Base-by-base conservation (phyloP, 257 asterid genomes). In the Knoxia roxburghii region DNA sequence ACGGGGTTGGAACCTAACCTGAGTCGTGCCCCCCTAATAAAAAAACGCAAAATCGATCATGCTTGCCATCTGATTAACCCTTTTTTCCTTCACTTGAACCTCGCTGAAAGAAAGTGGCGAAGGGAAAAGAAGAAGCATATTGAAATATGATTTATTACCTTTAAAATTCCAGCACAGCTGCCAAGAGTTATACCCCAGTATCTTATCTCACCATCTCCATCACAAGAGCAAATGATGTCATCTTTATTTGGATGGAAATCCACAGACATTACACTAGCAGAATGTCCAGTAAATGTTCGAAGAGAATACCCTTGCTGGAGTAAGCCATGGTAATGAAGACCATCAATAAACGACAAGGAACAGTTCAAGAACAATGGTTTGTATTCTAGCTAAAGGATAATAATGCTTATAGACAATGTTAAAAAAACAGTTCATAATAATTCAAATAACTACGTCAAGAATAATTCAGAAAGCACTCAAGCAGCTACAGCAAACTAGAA, bases 211-310 rank as follows among this genome's bases (percentile, higher is more conserved):
- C 96, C 96, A 77, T 94, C 95, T 35, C 95, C 90, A 59, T 90
- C 99, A 49, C 99, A 94, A 7, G 96, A 94, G 82, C 96, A 86
- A 63, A 94, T 87, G 53, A 90, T 89, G 71, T 94, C 97, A 41
- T 90, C 97, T 77, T 90, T 94, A 75, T 84, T 94, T 13, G 99
- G 99, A 64, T 94, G 96, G 75, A 93, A 93, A 70, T 94, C 98
- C 79, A 94, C 80, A 4, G 99, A 90, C 93, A 88, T 87, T 10
- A 90, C 97, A 67, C 91, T 78, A 32, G 90, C 77, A 7, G 98
- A 85, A 77, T 94, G 99, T 48, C 96, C 99, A 20, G 96, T 86
- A 65, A 88, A 90, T 33, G 86, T 87, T 26, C 96, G 91, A 57
- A 90, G 88, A 37, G 97, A 84, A 77, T 81, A 94, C 7, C 89